Evolutionary conservation across 2,329 filamentous ascomycete genomes (phyloP).

Genomic region (Apiospora hydei): DNA sequence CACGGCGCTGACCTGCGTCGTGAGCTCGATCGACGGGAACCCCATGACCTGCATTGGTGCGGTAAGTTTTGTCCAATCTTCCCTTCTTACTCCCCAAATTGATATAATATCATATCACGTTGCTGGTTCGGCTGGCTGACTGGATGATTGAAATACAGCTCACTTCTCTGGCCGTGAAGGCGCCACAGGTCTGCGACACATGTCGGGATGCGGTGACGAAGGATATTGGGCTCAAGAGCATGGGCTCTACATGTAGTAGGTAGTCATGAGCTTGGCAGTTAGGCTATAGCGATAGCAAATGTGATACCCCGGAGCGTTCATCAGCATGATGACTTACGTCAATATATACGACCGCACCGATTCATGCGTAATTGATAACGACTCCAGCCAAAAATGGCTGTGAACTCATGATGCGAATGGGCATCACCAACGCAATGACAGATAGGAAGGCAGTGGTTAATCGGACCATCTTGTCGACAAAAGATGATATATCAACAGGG

Average conservation of each 20-base stretch:
- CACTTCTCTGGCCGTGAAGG: not conserved
- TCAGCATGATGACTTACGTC: not conserved
- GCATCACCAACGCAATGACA: too few species aligned
- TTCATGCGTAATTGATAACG: not conserved
- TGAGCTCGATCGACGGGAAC: not conserved
- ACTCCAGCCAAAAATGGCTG: too few species aligned
- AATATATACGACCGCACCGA: not conserved
- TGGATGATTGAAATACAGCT: not conserved
- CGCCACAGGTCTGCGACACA: not conserved
- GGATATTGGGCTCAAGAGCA: not conserved
- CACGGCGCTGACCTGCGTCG: conserved; percentile 17
- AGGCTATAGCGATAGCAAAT: not conserved
- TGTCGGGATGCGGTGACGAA: not conserved
- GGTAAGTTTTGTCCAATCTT: too few species aligned
- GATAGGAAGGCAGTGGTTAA: too few species aligned
- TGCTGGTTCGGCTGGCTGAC: not conserved
- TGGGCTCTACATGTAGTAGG: not conserved
- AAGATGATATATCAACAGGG: too few species aligned
- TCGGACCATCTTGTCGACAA: too few species aligned
- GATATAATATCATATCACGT: not conserved
- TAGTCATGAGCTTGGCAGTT: not conserved
- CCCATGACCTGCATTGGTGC: not conserved
- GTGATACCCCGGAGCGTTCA: not conserved
- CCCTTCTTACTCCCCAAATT: too few species aligned
- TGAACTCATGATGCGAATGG: too few species aligned